phyloP scores from a whole-genome alignment of 805 yeast genomes.

The Monosporozyma solicola region DNA sequence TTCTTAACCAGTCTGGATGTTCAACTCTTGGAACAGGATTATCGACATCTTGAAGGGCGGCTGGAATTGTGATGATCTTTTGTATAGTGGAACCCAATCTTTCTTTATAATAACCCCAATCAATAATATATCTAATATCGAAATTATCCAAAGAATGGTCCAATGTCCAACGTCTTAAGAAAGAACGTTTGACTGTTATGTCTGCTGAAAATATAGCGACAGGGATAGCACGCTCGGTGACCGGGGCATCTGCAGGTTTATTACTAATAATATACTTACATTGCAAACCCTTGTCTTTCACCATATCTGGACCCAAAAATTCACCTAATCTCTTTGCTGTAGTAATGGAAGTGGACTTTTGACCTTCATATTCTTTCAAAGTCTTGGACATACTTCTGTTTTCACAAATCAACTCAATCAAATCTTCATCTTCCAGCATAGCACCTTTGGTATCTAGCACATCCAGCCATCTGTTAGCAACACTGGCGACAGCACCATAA shows the following conservation, averaged over 20 bases:
- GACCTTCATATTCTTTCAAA: conserved; percentile 77
- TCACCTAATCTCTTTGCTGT: conserved; percentile 92
- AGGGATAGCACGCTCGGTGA: conserved; percentile 93
- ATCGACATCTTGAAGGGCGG: conserved; percentile 77
- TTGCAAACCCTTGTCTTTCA: conserved; percentile 90
- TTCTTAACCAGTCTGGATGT: conserved; percentile 89
- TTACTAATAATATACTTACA: conserved; percentile 88
- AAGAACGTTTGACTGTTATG: conserved; percentile 54
- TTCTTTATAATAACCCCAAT: conserved; percentile 89
- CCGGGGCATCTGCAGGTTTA: conserved; percentile 77
- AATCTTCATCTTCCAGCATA: conserved; percentile 85
- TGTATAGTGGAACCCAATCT: conserved; percentile 89
- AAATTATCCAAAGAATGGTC: conserved; percentile 69
- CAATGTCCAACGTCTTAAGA: conserved; percentile 76
- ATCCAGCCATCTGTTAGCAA: conserved; percentile 94
- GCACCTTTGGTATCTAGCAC: conserved; percentile 81
- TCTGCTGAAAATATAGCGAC: conserved; percentile 93
- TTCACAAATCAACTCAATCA: conserved; percentile 91
- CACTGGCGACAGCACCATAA: conserved; percentile 80
- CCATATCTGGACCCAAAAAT: conserved; percentile 92
- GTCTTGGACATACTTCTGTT: conserved; percentile 93
- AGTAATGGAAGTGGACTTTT: conserved; percentile 90
- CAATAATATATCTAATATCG: conserved; percentile 82
- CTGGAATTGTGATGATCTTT: conserved; percentile 93
- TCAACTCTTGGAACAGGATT: conserved; percentile 93